Percentiles rank a stretch among this genome's conserved stretches.
phyloP scores from a whole-genome alignment of 441 rosid genomes.

The Arabidopsis lyrata region DNA sequence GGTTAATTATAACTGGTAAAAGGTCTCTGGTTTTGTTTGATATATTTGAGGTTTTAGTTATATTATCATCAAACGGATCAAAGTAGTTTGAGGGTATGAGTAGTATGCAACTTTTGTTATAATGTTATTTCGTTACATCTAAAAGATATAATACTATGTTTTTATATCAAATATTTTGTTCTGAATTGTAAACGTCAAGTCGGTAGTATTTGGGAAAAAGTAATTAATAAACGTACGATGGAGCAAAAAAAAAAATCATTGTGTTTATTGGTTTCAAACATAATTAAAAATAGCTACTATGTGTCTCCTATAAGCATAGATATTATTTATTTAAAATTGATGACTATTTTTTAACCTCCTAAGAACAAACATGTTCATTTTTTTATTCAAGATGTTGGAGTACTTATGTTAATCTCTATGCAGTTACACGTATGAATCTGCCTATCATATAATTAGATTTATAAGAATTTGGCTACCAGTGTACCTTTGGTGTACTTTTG shows the following conservation, averaged over 20 bases:
- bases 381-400: background rate
- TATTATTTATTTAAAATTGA: background rate
- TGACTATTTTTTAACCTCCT: background rate
- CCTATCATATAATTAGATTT: background rate
- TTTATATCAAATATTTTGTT: background rate
- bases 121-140: background rate
- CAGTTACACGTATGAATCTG: background rate
- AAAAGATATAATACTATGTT: background rate
- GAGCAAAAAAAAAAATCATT: background rate
- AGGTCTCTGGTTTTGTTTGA: slow-evolving; percentile 15
- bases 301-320: background rate
- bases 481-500: background rate
- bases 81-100: background rate
- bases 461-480: background rate
- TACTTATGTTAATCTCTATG: background rate
- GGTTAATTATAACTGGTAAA: slow-evolving; percentile 1
- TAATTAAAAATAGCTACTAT: background rate
- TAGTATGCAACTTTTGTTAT: background rate
- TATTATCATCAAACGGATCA: slow-evolving; percentile 6
- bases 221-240: too few relatives aligned
- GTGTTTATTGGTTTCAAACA: background rate
- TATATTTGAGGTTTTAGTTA: slow-evolving; percentile 1
- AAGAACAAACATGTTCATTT: background rate
- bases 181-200: background rate
- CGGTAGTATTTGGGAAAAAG: too few relatives aligned